Evolutionary conservation across 768 basidiomycete species (phyloP).

Genomic region (Fistulinella prunicolor): DNA sequence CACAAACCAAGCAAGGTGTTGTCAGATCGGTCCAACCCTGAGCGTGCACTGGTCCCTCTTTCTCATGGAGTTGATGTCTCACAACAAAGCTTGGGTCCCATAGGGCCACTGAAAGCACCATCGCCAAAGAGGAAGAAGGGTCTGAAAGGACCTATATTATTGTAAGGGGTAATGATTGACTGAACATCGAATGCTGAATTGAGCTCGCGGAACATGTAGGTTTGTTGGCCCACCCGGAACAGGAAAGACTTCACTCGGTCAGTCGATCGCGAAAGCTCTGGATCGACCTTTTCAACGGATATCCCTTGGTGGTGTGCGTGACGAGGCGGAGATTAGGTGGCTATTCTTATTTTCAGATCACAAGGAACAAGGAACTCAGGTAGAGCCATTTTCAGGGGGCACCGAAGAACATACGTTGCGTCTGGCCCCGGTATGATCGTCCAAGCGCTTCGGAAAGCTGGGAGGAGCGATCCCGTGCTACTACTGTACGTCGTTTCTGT

Average conservation of each 20-base stretch:
- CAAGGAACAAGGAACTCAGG: constrained; percentile 5
- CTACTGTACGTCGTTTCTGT: constrained; percentile 46
- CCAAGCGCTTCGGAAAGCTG: constrained; percentile 82
- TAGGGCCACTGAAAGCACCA: constrained; percentile 4
- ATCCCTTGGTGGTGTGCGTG: constrained; percentile 87
- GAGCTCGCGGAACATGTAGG: constrained; percentile 32
- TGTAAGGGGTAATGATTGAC: constrained; percentile 38
- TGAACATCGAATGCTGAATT: background rate
- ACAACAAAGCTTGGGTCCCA: constrained; percentile 7
- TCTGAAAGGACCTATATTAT: constrained; percentile 70
- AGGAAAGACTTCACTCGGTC: constrained; percentile 89
- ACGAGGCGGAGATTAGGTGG: constrained; percentile 78
- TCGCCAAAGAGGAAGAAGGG: constrained; percentile 32
- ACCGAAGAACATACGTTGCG: constrained; percentile 87
- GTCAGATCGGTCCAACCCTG: constrained; percentile 18
- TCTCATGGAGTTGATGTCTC: constrained; percentile 16
- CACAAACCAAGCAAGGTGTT: constrained; percentile 19
- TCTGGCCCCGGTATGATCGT: constrained; percentile 83
- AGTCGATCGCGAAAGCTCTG: constrained; percentile 81
- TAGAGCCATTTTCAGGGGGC: constrained; percentile 38
- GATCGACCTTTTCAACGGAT: constrained; percentile 88
- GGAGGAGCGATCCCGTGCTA: constrained; percentile 75
- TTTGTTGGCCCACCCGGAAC: constrained; percentile 91
- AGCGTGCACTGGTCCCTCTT: constrained; percentile 21
- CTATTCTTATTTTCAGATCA: constrained; percentile 5